phyloP scores from a whole-genome alignment of 2,329 filamentous ascomycete species.

The Colletotrichum shisoi region DNA sequence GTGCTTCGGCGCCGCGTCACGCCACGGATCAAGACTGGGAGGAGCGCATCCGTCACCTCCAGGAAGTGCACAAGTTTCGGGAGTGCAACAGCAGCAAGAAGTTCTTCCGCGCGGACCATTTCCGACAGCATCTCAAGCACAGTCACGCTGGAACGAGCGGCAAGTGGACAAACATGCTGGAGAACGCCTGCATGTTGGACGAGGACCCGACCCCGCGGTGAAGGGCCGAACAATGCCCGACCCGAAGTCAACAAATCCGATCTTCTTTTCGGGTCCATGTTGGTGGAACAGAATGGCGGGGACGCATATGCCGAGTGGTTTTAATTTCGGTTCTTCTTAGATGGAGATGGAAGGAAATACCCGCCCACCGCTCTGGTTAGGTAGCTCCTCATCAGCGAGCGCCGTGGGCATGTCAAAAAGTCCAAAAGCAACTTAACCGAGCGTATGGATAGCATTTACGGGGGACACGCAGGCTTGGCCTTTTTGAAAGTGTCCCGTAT shows the following conservation, averaged over 20 bases:
- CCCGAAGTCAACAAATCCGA: too few relatives aligned
- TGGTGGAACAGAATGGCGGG: background rate
- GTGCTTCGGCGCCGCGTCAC: slow-evolving; percentile 51
- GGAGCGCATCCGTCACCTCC: slow-evolving; percentile 82
- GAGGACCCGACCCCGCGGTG: slow-evolving; percentile 68
- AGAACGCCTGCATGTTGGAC: slow-evolving; percentile 94
- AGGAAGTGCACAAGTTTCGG: slow-evolving; percentile 91
- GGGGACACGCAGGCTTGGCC: slow-evolving; percentile 18
- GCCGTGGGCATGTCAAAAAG: slow-evolving; percentile 24
- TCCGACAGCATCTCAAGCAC: slow-evolving; percentile 97
- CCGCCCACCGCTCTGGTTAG: slow-evolving; percentile 12
- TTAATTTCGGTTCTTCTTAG: slow-evolving; percentile 7
- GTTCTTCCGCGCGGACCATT: slow-evolving; percentile 96
- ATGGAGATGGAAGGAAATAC: slow-evolving; percentile 7
- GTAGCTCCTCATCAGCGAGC: background rate
- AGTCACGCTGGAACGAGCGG: slow-evolving; percentile 95
- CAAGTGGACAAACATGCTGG: slow-evolving; percentile 98
- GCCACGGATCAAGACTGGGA: slow-evolving; percentile 89
- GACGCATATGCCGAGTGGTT: background rate
- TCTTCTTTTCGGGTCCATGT: background rate
- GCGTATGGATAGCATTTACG: slow-evolving; percentile 5
- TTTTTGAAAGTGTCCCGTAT: slow-evolving; percentile 13
- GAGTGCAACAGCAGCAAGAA: slow-evolving; percentile 99
- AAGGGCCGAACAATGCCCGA: slow-evolving; percentile 12
- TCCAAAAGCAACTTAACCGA: slow-evolving; percentile 20